phyloP scores from a whole-genome alignment of 2,329 filamentous ascomycete species.

The Ascochyta rabiei region DNA sequence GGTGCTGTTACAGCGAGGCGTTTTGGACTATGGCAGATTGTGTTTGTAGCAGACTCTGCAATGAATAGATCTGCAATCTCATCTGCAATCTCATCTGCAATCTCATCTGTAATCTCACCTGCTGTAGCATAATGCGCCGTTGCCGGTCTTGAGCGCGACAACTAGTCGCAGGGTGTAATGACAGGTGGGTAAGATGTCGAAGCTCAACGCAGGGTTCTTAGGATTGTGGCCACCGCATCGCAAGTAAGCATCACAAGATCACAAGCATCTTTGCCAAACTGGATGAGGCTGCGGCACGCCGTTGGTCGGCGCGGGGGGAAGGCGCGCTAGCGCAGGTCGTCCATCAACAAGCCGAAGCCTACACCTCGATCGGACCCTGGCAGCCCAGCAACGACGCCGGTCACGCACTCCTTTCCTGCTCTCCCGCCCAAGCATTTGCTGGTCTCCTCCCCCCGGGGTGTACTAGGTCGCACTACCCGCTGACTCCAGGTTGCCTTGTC shows the following conservation, averaged over 20 bases:
- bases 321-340: slow-evolving; percentile 31
- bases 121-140: background rate
- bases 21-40: slow-evolving; percentile 23
- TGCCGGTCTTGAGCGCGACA: background rate
- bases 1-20: slow-evolving; percentile 34
- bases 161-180: background rate
- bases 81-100: background rate
- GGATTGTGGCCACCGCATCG: background rate
- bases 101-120: background rate
- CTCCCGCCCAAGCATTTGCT: slow-evolving; percentile 1
- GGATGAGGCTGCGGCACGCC: slow-evolving; percentile 23
- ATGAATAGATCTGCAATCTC: background rate
- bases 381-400: slow-evolving; percentile 15
- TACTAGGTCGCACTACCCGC: slow-evolving; percentile 2
- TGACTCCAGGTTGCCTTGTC: slow-evolving; percentile 1
- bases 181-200: background rate
- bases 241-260: slow-evolving; percentile 2
- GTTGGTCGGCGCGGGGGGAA: slow-evolving; percentile 25
- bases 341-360: slow-evolving; percentile 26
- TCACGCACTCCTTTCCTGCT: slow-evolving; percentile 15
- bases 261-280: slow-evolving; percentile 4
- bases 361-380: slow-evolving; percentile 22
- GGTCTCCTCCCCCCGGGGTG: slow-evolving; percentile 2
- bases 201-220: background rate
- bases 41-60: slow-evolving; percentile 18